Conservation (phyloP, 768 basidiomycete genomes). For the Kwoniella mangroviensis region DNA sequence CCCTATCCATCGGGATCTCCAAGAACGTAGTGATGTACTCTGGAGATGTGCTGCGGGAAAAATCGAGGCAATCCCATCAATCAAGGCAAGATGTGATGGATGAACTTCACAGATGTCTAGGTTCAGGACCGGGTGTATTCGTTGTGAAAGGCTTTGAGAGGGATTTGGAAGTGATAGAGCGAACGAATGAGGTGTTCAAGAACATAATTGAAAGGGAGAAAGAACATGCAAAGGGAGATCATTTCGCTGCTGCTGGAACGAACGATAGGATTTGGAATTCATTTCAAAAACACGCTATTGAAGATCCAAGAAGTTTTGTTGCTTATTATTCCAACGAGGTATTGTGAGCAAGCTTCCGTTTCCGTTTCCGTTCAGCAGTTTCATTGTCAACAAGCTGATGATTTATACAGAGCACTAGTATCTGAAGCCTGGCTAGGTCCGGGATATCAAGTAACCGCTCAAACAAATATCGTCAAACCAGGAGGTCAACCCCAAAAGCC, state of each 20-base stretch:
- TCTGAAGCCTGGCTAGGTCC: conserved; percentile 33
- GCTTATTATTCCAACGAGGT: conserved; percentile 13
- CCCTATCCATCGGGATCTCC: conserved; percentile 1
- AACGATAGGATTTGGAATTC: conserved; percentile 17
- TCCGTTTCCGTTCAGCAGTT: no score
- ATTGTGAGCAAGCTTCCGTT: neutral
- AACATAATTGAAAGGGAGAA: neutral
- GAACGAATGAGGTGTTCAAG: neutral
- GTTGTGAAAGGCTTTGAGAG: conserved; percentile 14
- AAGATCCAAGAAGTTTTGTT: conserved; percentile 15
- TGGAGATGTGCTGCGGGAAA: neutral
- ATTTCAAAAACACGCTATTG: conserved; percentile 21
- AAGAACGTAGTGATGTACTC: conserved; percentile 17
- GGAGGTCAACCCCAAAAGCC: conserved; percentile 16
- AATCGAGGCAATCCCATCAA: neutral
- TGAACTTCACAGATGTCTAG: conserved; percentile 18
- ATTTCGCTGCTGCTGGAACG: conserved; percentile 15
- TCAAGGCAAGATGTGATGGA: conserved; percentile 10
- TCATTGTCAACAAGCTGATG: neutral
- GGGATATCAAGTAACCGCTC: conserved; percentile 29
- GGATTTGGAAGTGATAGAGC: conserved; percentile 10
- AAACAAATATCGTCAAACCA: conserved; percentile 9
- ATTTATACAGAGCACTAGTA: conserved; percentile 6
- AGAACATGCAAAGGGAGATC: conserved; percentile 2
- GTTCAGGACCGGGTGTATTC: conserved; percentile 28